phyloP scores from a whole-genome alignment of 2,329 filamentous ascomycete genomes.

The Phaeoacremonium minimum region DNA sequence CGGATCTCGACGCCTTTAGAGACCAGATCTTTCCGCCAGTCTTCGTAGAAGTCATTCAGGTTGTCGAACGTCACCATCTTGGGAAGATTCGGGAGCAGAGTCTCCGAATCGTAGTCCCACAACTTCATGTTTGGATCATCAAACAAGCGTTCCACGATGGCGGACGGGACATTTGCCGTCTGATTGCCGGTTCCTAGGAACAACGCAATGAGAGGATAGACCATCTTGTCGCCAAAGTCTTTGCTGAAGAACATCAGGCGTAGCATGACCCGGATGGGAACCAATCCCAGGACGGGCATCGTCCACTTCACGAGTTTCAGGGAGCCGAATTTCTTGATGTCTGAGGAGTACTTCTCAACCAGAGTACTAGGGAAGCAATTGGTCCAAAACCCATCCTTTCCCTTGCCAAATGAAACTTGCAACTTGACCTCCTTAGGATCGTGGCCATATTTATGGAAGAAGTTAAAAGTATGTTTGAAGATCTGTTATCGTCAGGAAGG shows the following conservation, averaged over 20 bases:
- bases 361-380: slow-evolving; percentile 49
- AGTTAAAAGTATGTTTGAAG: slow-evolving; percentile 54
- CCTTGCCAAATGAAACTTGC: slow-evolving; percentile 52
- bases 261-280: slow-evolving; percentile 54
- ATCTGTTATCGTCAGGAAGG: slow-evolving; percentile 20
- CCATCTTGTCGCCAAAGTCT: slow-evolving; percentile 66
- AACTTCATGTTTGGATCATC: slow-evolving; percentile 55
- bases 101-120: slow-evolving; percentile 54
- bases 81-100: slow-evolving; percentile 52
- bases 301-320: slow-evolving; percentile 46
- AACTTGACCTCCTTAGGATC: slow-evolving; percentile 43
- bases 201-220: slow-evolving; percentile 66
- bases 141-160: slow-evolving; percentile 60
- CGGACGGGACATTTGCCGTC: slow-evolving; percentile 65
- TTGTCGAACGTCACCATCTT: slow-evolving; percentile 65
- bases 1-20: slow-evolving; percentile 51
- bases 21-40: slow-evolving; percentile 51
- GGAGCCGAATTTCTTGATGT: slow-evolving; percentile 47
- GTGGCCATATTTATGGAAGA: slow-evolving; percentile 33
- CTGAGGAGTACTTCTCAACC: slow-evolving; percentile 41
- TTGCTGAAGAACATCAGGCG: slow-evolving; percentile 57
- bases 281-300: slow-evolving; percentile 44
- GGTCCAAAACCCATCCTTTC: slow-evolving; percentile 45
- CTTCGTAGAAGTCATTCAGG: slow-evolving; percentile 55
- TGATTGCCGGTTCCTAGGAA: slow-evolving; percentile 59